Evolutionary conservation across 2,329 filamentous ascomycete species (phyloP).

Genomic region (Orbilia quercus): DNA sequence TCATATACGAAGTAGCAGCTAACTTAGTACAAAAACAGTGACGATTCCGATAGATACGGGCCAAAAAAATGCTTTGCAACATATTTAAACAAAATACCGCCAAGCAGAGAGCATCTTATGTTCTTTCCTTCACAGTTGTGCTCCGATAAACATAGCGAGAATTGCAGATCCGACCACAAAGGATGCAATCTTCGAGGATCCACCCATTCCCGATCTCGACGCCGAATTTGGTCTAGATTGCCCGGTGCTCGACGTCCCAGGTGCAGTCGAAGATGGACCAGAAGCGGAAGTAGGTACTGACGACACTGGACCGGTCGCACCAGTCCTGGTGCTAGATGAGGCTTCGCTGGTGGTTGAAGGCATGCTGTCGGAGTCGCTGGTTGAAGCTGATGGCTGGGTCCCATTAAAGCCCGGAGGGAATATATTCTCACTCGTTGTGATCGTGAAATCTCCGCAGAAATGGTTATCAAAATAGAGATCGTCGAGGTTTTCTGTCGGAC

Average conservation of each 20-base stretch:
- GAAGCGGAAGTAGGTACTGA: background rate
- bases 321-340: background rate
- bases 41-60: too few relatives aligned
- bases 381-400: background rate
- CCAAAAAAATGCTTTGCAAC: too few relatives aligned
- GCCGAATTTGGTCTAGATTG: background rate
- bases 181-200: slow-evolving; percentile 7
- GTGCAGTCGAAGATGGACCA: background rate
- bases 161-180: slow-evolving; percentile 1
- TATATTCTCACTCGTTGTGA: background rate
- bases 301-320: background rate
- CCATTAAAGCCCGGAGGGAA: background rate
- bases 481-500: background rate
- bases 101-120: background rate
- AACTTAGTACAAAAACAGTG: too few relatives aligned
- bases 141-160: slow-evolving; percentile 1
- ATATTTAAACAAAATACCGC: too few relatives aligned
- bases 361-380: background rate
- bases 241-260: background rate
- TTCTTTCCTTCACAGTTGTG: slow-evolving; percentile 4
- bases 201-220: background rate
- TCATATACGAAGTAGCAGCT: too few relatives aligned
- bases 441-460: background rate
- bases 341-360: background rate
- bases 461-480: background rate